phyloP scores from a whole-genome alignment of 1,284 basidiomycete species.

The Boletellus deceptivus region DNA sequence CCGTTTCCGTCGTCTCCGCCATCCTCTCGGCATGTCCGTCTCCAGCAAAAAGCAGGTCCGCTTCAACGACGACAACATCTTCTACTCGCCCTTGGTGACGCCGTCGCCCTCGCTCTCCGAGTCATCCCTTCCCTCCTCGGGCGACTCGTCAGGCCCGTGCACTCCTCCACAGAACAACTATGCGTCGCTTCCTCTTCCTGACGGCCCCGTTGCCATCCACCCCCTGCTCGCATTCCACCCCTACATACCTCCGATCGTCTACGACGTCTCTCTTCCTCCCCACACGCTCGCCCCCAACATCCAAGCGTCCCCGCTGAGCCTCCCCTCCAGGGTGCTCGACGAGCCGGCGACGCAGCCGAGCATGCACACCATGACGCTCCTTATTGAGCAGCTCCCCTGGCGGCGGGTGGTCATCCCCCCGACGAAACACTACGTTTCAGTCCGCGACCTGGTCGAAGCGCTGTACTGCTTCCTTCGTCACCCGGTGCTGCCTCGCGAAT shows the following conservation, averaged over 20 bases:
- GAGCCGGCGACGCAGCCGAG: conserved; percentile 39
- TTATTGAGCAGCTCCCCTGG: conserved; percentile 32
- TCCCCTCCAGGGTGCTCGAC: conserved; percentile 26
- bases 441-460: conserved; percentile 37
- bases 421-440: conserved; percentile 31
- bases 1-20: conserved; percentile 7
- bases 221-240: conserved; percentile 44
- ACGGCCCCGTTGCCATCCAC: conserved; percentile 39
- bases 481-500: conserved; percentile 41
- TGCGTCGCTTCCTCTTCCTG: conserved; percentile 22
- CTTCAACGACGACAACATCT: conserved; percentile 43
- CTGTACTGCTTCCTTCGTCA: conserved; percentile 38
- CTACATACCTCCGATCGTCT: conserved; percentile 35
- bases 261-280: conserved; percentile 36
- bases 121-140: conserved; percentile 41
- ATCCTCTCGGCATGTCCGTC: conserved; percentile 20
- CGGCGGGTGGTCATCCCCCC: conserved; percentile 33
- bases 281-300: conserved; percentile 27
- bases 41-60: conserved; percentile 40
- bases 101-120: conserved; percentile 39
- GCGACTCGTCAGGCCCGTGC: conserved; percentile 33
- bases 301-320: conserved; percentile 27
- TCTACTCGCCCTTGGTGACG: conserved; percentile 38
- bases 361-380: conserved; percentile 28
- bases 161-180: conserved; percentile 35